Conservation (phyloP, 2,329 filamentous ascomycete species). For the Neophaeococcomyces aloes region DNA sequence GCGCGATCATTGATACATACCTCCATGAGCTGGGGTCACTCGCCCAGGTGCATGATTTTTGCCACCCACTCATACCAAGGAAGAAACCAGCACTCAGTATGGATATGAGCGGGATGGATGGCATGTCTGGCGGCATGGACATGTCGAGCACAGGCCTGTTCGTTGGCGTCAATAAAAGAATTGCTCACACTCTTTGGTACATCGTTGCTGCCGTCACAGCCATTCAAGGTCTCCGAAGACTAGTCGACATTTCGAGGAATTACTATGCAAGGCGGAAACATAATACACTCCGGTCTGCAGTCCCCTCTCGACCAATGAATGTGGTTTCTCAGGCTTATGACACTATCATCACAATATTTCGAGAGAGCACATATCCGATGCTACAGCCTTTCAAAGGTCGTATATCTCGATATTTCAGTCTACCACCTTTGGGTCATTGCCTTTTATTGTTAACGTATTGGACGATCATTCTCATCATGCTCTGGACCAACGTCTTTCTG, state of each 20-base stretch:
- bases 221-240: slow-evolving; percentile 8
- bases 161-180: slow-evolving; percentile 12
- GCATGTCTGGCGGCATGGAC: slow-evolving; percentile 19
- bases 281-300: slow-evolving; percentile 5
- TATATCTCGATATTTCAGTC: slow-evolving; percentile 14
- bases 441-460: slow-evolving; percentile 16
- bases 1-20: too few species aligned
- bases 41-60: neutral
- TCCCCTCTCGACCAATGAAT: slow-evolving; percentile 13
- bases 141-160: slow-evolving; percentile 17
- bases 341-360: slow-evolving; percentile 13
- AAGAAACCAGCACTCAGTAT: slow-evolving; percentile 7
- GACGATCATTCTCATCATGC: slow-evolving; percentile 16
- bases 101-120: slow-evolving; percentile 15
- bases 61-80: too few species aligned
- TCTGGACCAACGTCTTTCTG: slow-evolving; percentile 18
- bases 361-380: slow-evolving; percentile 16
- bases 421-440: slow-evolving; percentile 15
- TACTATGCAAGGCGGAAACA: slow-evolving; percentile 7
- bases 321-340: slow-evolving; percentile 15
- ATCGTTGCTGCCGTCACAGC: slow-evolving; percentile 13
- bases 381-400: slow-evolving; percentile 13
- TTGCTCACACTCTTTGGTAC: slow-evolving; percentile 17
- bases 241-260: slow-evolving; percentile 10
- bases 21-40: neutral